A percentile compares a stretch with the other conserved stretches of the same genome.
phyloP scores from a whole-genome alignment of 2,329 filamentous ascomycete genomes.

The Penicillium sp. region DNA sequence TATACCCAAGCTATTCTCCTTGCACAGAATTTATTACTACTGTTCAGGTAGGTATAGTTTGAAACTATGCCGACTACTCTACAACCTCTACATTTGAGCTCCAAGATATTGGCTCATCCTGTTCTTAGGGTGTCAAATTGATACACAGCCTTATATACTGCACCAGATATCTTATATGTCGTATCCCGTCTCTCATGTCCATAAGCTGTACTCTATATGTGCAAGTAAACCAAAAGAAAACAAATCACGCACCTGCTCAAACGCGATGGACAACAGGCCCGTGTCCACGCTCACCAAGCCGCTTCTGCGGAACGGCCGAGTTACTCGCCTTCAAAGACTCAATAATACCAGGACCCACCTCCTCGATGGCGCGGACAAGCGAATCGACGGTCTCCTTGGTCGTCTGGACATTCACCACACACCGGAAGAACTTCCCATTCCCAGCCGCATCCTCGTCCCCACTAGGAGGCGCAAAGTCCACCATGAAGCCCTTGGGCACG shows the following conservation, averaged over 20 bases:
- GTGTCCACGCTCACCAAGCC: conserved; percentile 36
- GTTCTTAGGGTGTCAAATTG: background rate
- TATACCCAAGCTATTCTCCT: background rate
- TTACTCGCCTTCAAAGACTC: conserved; percentile 28
- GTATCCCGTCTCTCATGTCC: conserved; percentile 1
- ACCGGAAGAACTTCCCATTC: conserved; percentile 66
- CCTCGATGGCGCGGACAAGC: conserved; percentile 60
- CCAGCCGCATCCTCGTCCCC: conserved; percentile 52
- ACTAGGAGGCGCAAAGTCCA: conserved; percentile 61
- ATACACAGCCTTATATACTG: background rate
- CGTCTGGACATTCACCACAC: conserved; percentile 66
- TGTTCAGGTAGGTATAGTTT: background rate
- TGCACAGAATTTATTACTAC: background rate
- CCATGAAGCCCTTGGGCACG: conserved; percentile 64
- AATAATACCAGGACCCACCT: conserved; percentile 42
- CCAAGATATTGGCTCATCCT: background rate
- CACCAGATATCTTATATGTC: background rate
- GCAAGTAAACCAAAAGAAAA: conserved; percentile 5
- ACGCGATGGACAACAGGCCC: conserved; percentile 35
- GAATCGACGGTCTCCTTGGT: conserved; percentile 60
- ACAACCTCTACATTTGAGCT: background rate
- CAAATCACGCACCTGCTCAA: conserved; percentile 5
- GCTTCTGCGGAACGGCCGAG: conserved; percentile 20
- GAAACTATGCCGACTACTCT: background rate
- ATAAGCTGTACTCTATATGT: conserved; percentile 4